Evolutionary conservation across 1,284 basidiomycete genomes (phyloP).

Genomic region (Ustilago loliicola): DNA sequence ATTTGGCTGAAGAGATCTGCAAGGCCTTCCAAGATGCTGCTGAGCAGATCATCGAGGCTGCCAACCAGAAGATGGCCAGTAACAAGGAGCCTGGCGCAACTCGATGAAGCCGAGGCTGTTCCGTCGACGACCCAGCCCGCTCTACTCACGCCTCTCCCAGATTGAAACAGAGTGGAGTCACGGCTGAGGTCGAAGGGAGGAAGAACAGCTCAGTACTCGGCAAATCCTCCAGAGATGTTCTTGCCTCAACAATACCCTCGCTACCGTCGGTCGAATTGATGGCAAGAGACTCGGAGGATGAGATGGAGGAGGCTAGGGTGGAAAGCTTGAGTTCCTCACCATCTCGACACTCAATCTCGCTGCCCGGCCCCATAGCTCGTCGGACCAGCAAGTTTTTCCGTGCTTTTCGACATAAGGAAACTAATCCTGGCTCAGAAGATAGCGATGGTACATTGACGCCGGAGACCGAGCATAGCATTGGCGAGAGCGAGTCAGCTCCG

Average conservation of each 20-base stretch:
- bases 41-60: conserved; percentile 59
- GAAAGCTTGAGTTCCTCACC: conserved; percentile 46
- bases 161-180: background rate
- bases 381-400: conserved; percentile 10
- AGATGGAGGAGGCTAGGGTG: conserved; percentile 27
- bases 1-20: conserved; percentile 63
- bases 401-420: background rate
- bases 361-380: conserved; percentile 18
- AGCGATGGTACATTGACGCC: background rate
- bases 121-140: conserved; percentile 31
- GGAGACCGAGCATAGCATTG: background rate
- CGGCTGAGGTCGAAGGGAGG: conserved; percentile 25
- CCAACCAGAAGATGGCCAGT: conserved; percentile 41
- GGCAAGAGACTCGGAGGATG: conserved; percentile 17
- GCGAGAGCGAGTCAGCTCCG: conserved; percentile 12
- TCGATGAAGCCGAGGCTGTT: conserved; percentile 49
- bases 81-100: conserved; percentile 26
- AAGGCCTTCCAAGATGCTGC: conserved; percentile 65
- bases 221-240: conserved; percentile 5
- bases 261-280: conserved; percentile 8
- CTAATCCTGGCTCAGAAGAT: background rate
- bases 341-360: conserved; percentile 40
- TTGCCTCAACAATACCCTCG: conserved; percentile 23
- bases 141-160: background rate
- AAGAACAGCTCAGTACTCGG: conserved; percentile 36